These are phyloP conservation scores for Cucumis hystrix DNA, from an alignment of 306 rosid species.

Conservation along the genomic window DNA sequence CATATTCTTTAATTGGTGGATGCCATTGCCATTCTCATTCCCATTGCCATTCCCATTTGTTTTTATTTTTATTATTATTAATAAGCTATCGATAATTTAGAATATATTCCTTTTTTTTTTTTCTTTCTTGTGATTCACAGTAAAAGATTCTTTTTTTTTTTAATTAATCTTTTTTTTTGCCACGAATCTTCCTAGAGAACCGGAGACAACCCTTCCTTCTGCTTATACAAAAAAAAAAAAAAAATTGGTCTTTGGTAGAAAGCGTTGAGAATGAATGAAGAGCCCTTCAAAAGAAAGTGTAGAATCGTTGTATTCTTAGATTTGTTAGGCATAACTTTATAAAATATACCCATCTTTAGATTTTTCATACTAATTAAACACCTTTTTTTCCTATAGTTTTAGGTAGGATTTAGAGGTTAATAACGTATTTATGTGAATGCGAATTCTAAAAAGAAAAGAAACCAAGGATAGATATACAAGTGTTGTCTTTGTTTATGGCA, in stretches of 20 bases:
- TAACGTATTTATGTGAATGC: not conserved
- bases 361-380: not conserved
- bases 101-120: not conserved
- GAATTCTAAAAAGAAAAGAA: not conserved
- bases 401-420: not conserved
- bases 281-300: not conserved
- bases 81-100: not conserved
- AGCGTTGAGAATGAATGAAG: not conserved
- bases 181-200: slow-evolving; percentile 1
- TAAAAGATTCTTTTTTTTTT: not conserved
- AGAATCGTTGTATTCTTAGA: not conserved
- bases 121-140: slow-evolving; percentile 4
- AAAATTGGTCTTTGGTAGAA: not conserved
- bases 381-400: not conserved
- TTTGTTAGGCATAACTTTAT: not conserved
- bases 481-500: not conserved
- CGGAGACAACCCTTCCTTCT: slow-evolving; percentile 4
- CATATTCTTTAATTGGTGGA: slow-evolving; percentile 3
- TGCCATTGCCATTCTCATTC: not conserved
- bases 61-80: not conserved
- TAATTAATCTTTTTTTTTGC: not conserved
- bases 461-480: not conserved
- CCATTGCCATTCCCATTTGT: not conserved
- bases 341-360: not conserved
- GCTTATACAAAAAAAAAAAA: not conserved